phyloP scores from a whole-genome alignment of 2,329 filamentous ascomycete species.

The Apiospora koreana region DNA sequence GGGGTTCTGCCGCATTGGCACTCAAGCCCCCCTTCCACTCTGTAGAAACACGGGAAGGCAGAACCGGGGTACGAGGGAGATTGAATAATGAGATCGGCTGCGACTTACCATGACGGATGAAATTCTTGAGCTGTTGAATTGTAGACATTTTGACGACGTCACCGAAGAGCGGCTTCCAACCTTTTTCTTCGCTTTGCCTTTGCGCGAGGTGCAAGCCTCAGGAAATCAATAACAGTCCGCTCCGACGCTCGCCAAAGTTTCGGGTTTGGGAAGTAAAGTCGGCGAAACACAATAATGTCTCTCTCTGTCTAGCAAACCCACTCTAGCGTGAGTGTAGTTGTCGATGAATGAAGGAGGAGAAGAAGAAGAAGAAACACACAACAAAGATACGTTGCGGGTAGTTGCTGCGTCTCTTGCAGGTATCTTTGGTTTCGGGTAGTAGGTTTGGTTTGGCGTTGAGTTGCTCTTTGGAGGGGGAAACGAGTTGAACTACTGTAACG shows the following conservation, averaged over 20 bases:
- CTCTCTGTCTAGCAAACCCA: not conserved
- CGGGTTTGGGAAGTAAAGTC: not conserved
- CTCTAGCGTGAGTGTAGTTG: not conserved
- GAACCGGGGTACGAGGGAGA: constrained; percentile 13
- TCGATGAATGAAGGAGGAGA: not conserved
- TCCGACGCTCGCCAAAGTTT: constrained; percentile 9
- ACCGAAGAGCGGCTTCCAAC: constrained; percentile 17
- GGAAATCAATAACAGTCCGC: not conserved
- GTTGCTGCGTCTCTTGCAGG: not conserved
- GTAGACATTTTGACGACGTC: constrained; percentile 52
- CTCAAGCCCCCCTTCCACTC: not conserved
- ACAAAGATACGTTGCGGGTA: not conserved
- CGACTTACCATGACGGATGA: constrained; percentile 81
- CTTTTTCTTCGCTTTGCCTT: constrained; percentile 10
- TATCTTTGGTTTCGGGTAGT: constrained; percentile 2
- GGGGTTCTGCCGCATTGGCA: constrained; percentile 7
- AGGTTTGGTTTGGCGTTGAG: not conserved
- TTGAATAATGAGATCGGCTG: constrained; percentile 12
- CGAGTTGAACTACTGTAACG: constrained; percentile 4
- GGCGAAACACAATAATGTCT: not conserved
- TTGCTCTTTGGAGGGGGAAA: not conserved
- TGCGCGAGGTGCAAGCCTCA: constrained; percentile 9
- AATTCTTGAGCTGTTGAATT: constrained; percentile 97
- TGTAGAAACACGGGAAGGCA: not conserved
- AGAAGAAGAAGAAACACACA: not conserved